These are phyloP conservation scores for Akanthomyces uredinophilus DNA, from an alignment of 2,329 filamentous ascomycete genomes.

Conservation along the genomic window DNA sequence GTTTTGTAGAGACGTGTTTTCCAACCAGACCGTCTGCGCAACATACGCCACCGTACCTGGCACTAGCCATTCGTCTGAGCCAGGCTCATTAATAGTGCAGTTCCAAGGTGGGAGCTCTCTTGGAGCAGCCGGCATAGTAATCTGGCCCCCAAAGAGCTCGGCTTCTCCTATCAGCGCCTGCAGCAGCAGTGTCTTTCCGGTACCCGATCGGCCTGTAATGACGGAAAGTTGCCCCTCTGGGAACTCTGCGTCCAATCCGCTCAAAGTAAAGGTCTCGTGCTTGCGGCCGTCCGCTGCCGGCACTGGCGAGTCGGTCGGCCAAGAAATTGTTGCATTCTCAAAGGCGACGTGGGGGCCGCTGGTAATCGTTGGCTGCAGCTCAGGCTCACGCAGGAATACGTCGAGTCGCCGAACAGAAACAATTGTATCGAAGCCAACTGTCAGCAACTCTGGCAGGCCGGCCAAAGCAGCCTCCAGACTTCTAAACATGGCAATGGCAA, in stretches of 20 bases:
- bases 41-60: slow-evolving; percentile 67
- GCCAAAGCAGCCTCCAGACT: slow-evolving; percentile 66
- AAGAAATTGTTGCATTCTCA: slow-evolving; percentile 63
- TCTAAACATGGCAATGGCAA: slow-evolving; percentile 68
- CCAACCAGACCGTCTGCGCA: slow-evolving; percentile 78
- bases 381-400: slow-evolving; percentile 61
- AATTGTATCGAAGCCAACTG: slow-evolving; percentile 64
- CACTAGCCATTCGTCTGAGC: slow-evolving; percentile 61
- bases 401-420: slow-evolving; percentile 68
- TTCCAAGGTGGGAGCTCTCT: slow-evolving; percentile 32
- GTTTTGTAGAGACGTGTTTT: slow-evolving; percentile 71
- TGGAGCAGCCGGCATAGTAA: slow-evolving; percentile 51
- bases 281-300: slow-evolving; percentile 29
- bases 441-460: slow-evolving; percentile 68
- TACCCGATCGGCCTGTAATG: slow-evolving; percentile 71
- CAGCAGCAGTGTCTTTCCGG: slow-evolving; percentile 71
- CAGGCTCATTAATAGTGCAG: slow-evolving; percentile 52
- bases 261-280: slow-evolving; percentile 58
- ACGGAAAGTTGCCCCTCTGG: slow-evolving; percentile 66
- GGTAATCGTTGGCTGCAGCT: slow-evolving; percentile 52
- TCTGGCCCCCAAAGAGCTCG: slow-evolving; percentile 58
- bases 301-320: slow-evolving; percentile 63
- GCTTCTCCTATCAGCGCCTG: slow-evolving; percentile 70
- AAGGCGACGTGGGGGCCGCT: slow-evolving; percentile 60
- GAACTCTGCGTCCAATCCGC: slow-evolving; percentile 60